Evolutionary conservation across 371 early-diverging fungal genomes (phyloP), one percentile per base, ranked within the genome.

Genomic region (Racocetra persica): DNA sequence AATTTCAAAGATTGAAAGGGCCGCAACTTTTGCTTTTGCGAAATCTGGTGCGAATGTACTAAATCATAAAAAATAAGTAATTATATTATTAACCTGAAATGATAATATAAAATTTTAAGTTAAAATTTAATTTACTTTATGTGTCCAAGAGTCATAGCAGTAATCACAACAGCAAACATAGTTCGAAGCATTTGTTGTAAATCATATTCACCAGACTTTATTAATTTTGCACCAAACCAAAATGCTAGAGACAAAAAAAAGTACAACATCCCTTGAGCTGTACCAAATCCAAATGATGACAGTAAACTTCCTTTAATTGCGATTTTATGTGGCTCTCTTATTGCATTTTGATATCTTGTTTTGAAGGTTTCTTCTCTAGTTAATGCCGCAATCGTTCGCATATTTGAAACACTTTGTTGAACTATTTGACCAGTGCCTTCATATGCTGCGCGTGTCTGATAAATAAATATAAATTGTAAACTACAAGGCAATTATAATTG

Each of bases 341-440:
- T 88, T 63, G 89, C 90, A 18, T 83, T 82, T 24, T 79, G 72
- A 73, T 92, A 95, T 76, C 84, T 83, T 26, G 28, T 78, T 80
- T 89, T 88, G 69, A 96, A 92, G 51, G 89, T 84, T 45, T 77
- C 73, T 83, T 98, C 96, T 76, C 93, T 91, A 55, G 93, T 93
- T n/a, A 98, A 87, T 0, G 94, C 88, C 52, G 92, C 91, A 26
- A 98, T 95, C 1, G 98, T 97, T 36, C 97, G 91, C 72, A 98
- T 93, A 82, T 93, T 91, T 66, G 91, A 90, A 75, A 97, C 92
- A 36, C 95, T 94, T 84, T 98, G 98, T 83, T 91, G 90, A 66
- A 96, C 95, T 66, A 92, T 90, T 83, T 92, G 91, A 81, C 92
- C 92, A 60, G 93, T 90, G 24, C 88, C 83, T 82, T 91, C 91